phyloP scores from a whole-genome alignment of 352 stramenopile genomes.

The Elongisporangium anandrum region DNA sequence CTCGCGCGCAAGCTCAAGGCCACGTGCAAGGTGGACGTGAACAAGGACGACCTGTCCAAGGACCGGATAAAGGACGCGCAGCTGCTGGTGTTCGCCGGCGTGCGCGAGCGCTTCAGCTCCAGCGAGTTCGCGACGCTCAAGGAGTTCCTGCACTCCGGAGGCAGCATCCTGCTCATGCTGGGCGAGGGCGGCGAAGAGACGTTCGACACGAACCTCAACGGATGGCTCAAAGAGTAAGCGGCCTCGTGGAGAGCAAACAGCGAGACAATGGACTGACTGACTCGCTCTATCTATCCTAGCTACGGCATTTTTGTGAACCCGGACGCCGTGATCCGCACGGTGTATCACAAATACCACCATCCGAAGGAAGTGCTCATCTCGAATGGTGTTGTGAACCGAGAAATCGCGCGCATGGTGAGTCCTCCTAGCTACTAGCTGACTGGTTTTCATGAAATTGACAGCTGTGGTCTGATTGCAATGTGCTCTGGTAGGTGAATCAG shows the following conservation, averaged over 20 bases:
- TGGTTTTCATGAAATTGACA: background rate
- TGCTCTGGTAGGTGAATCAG: slow-evolving; percentile 36
- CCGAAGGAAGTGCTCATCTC: slow-evolving; percentile 95
- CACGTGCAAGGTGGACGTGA: slow-evolving; percentile 88
- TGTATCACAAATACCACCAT: slow-evolving; percentile 97
- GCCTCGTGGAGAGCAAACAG: too few relatives aligned
- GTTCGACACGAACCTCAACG: slow-evolving; percentile 94
- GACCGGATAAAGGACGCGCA: slow-evolving; percentile 86
- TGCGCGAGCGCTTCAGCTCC: slow-evolving; percentile 88
- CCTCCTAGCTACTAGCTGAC: too few relatives aligned
- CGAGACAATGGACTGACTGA: slow-evolving; percentile 1
- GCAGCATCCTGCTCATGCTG: slow-evolving; percentile 89
- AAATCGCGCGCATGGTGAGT: slow-evolving; percentile 79
- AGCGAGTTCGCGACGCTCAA: slow-evolving; percentile 86
- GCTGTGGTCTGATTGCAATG: background rate
- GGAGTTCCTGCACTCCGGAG: slow-evolving; percentile 85
- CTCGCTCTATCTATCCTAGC: slow-evolving; percentile 15
- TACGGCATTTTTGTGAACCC: slow-evolving; percentile 85
- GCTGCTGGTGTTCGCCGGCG: slow-evolving; percentile 88
- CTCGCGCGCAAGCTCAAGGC: slow-evolving; percentile 89
- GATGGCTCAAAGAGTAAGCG: slow-evolving; percentile 93
- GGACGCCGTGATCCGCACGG: slow-evolving; percentile 89
- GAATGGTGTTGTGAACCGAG: slow-evolving; percentile 92
- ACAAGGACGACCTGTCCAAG: slow-evolving; percentile 92
- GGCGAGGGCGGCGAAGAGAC: slow-evolving; percentile 89